Percentiles rank a stretch among this genome's conserved stretches.
Conservation (phyloP, 164 flowering plant species). For the Hamamelis virginiana region DNA sequence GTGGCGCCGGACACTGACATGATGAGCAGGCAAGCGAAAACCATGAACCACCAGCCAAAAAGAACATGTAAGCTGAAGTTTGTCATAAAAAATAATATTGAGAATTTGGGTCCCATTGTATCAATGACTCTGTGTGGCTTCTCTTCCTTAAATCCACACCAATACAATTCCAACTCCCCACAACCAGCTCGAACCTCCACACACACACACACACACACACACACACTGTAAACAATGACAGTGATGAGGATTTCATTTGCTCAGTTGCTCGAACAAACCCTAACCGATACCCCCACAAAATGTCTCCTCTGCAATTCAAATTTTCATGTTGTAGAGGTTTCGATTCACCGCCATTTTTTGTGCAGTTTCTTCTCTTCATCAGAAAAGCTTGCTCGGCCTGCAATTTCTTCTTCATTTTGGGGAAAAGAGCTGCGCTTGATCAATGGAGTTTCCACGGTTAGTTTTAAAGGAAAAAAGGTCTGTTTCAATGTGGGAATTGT, state of each 20-base stretch:
- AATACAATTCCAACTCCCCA: too few species aligned
- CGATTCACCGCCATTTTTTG: background rate
- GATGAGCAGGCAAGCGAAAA: conserved; percentile 58
- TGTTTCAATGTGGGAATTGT: background rate
- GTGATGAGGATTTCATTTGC: too few species aligned
- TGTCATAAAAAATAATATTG: too few species aligned
- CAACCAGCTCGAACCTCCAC: too few species aligned
- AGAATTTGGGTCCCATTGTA: too few species aligned
- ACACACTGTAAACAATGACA: too few species aligned
- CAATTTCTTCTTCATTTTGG: conserved; percentile 19
- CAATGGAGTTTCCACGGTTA: background rate
- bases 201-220: too few species aligned
- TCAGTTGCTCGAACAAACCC: too few species aligned
- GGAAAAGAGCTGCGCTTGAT: conserved; percentile 12
- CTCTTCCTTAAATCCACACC: too few species aligned
- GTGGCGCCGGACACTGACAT: conserved; percentile 61
- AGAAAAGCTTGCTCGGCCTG: background rate
- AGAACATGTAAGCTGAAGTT: too few species aligned
- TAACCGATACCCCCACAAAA: background rate
- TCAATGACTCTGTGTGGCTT: too few species aligned
- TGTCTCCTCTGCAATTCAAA: conserved; percentile 23
- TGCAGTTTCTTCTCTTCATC: background rate
- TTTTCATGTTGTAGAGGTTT: conserved; percentile 12
- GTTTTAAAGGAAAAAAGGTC: background rate
- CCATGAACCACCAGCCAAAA: conserved; percentile 65